These are phyloP conservation scores for Leishmania lainsoni DNA, from an alignment of 208 protist genomes.

Conservation along the genomic window DNA sequence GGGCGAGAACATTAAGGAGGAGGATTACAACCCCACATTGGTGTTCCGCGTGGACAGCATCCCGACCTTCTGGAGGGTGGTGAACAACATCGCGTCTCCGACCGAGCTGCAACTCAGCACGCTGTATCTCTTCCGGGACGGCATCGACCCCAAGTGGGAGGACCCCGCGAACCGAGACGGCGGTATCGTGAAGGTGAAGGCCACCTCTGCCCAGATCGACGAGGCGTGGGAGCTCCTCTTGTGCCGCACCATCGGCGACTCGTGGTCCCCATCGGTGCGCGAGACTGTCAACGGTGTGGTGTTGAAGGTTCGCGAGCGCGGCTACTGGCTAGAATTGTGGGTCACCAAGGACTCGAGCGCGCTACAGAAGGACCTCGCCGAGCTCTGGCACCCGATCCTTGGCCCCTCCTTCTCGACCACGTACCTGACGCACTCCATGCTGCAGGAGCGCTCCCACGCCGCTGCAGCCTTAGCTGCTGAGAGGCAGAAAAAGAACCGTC, in stretches of 20 bases:
- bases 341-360: conserved; percentile 66
- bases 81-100: conserved; percentile 93
- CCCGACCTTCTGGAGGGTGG: conserved; percentile 88
- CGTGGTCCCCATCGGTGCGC: conserved; percentile 70
- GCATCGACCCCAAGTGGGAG: conserved; percentile 97
- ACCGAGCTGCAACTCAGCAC: conserved; percentile 79
- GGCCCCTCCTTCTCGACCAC: conserved; percentile 50
- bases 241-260: conserved; percentile 81
- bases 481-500: conserved; percentile 50
- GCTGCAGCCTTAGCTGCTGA: conserved; percentile 41
- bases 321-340: conserved; percentile 84
- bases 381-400: conserved; percentile 61
- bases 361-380: conserved; percentile 66
- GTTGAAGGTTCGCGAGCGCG: conserved; percentile 76
- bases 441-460: conserved; percentile 62
- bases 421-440: conserved; percentile 65
- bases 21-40: conserved; percentile 79
- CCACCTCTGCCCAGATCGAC: conserved; percentile 46
- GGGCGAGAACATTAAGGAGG: conserved; percentile 71
- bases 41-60: conserved; percentile 85
- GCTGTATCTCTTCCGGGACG: conserved; percentile 95
- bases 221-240: conserved; percentile 85
- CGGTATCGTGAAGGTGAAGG: conserved; percentile 79
- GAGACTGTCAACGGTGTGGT: conserved; percentile 81
- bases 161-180: conserved; percentile 89